Base-by-base conservation (phyloP, 495 filamentous ascomycete genomes). In the Bombardia bombarda region DNA sequence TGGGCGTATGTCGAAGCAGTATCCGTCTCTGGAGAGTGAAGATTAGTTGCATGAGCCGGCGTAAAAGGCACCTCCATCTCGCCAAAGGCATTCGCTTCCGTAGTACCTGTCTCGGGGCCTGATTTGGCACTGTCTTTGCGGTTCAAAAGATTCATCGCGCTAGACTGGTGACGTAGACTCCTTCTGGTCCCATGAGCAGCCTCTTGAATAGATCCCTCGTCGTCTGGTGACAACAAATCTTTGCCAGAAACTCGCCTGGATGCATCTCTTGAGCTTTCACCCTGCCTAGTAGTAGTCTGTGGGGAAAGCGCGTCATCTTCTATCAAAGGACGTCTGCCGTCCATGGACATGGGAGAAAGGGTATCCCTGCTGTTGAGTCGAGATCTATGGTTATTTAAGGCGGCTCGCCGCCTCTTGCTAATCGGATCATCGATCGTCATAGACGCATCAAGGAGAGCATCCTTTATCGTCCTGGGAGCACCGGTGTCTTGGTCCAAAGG, bases 401-500 rank as follows among this genome's bases (percentile, higher is more conserved):
- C 65, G 38, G 73, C 72, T 54, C 74, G 68, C 50, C 80, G 68
- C 56, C 77, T 72, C 49, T 73, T 69, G n/a, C 65, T 65, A 4
- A 79, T 51, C 1, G 77, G 67, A 46, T 82, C 79, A 54, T 94
- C 84, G 48, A 92, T 87, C 1, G 86, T 86, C 57, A 85, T 88
- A 2, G 89, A 93, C 13, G 93, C 92, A 63, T 99, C 93, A 7
- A 93, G 70, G 5, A 99, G 67, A 7, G 92, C 90, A 61, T 96
- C 90, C 18, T 84, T 77, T 43, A 99, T 92, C 1, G 89, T 94
- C 56, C 82, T 79, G 7, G 80, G 75, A 12, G 64, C 75, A 21
- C 52, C 59, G 10, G 69, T 63, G 3, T 67, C 52, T 8, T 49
- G 50, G 21, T 50, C 56, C 34, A 36, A 46, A 22, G 42, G 48